Evolutionary conservation across 116 monocot species (phyloP).

Genomic region (Posidonia oceanica): DNA sequence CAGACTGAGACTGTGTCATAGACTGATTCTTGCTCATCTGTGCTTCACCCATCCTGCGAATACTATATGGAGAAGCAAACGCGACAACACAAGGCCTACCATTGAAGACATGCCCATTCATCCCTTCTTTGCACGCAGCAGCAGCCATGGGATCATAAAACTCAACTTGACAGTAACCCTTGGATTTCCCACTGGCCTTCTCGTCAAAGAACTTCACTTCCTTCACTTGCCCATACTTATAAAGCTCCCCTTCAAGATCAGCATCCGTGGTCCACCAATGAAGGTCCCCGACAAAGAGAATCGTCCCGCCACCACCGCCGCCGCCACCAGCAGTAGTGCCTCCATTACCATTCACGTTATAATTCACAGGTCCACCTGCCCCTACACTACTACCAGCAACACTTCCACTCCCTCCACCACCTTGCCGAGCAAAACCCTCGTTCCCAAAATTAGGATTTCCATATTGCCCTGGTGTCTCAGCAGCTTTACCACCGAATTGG

Average conservation of each 20-base stretch:
- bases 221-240: conserved; percentile 54
- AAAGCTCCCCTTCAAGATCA: conserved; percentile 40
- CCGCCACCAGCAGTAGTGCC: conserved; percentile 9
- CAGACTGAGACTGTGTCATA: not conserved
- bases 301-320: conserved; percentile 19
- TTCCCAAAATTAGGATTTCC: conserved; percentile 10
- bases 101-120: conserved; percentile 70
- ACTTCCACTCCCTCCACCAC: conserved; percentile 7
- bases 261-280: conserved; percentile 93
- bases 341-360: not conserved
- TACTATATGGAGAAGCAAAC: conserved; percentile 44
- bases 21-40: conserved; percentile 34
- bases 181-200: conserved; percentile 72
- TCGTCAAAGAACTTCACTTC: conserved; percentile 73
- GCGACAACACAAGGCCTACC: conserved; percentile 63
- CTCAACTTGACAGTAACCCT: conserved; percentile 71
- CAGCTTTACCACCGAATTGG: not conserved
- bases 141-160: conserved; percentile 52
- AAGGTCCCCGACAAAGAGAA: conserved; percentile 61
- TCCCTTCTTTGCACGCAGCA: conserved; percentile 56
- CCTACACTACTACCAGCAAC: not conserved
- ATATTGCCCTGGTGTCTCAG: conserved; percentile 7
- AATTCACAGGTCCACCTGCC: conserved; percentile 6
- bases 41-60: conserved; percentile 39
- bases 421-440: conserved; percentile 12